A percentile compares a stretch with the other conserved stretches of the same genome.
phyloP scores from a whole-genome alignment of 176 grass and related monocot species.

The Oryza glaberrima region DNA sequence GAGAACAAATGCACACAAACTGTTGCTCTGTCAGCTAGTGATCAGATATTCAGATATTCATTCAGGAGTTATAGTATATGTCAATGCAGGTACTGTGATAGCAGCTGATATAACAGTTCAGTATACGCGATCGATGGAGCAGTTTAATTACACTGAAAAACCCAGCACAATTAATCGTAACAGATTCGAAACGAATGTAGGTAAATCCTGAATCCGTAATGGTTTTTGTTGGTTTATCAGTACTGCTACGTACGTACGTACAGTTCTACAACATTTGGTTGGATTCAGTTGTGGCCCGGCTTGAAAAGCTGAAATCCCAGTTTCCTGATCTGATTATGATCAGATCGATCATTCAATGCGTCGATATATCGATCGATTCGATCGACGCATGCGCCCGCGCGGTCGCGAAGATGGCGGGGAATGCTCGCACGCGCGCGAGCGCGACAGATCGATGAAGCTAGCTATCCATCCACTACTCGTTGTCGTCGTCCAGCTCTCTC shows the following conservation, averaged over 20 bases:
- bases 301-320: too few relatives aligned
- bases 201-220: too few relatives aligned
- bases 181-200: too few relatives aligned
- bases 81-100: background rate
- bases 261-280: too few relatives aligned
- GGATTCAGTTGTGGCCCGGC: too few relatives aligned
- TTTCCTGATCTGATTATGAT: background rate
- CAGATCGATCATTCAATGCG: slow-evolving; percentile 16
- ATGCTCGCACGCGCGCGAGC: slow-evolving; percentile 29
- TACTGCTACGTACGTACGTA: too few relatives aligned
- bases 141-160: too few relatives aligned
- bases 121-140: too few relatives aligned
- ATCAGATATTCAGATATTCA: background rate
- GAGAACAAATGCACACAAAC: background rate
- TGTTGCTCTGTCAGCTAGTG: background rate
- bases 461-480: too few relatives aligned
- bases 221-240: too few relatives aligned
- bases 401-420: slow-evolving; percentile 38
- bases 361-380: background rate
- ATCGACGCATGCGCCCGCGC: slow-evolving; percentile 7
- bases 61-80: background rate
- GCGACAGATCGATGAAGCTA: background rate
- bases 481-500: background rate
- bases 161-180: too few relatives aligned
- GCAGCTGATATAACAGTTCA: too few relatives aligned